Base-by-base conservation (phyloP, 73 alveolate species). In the Paramecium bursaria region DNA sequence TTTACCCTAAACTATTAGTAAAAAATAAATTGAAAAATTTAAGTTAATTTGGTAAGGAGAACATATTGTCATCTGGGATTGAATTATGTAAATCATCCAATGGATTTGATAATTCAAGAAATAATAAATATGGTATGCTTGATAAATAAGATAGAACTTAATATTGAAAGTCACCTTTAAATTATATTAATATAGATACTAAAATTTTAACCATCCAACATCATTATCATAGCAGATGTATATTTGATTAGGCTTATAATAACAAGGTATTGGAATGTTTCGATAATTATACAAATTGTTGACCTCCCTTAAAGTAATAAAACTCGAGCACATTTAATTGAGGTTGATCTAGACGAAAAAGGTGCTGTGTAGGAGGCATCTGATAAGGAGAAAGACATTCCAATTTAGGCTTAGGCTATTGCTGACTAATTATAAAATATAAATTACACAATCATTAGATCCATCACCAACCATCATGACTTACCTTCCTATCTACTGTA, bases 401-500 rank as follows among this genome's bases (percentile, higher is more conserved):
- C 88, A 29, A 75, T 55, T 50, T 49, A 26, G 7, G 77, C 88
- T 75, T 75, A 33, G 22, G 50, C 74, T 30, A 75, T 51, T n/a
- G 88, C 74, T 29, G 76, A 57, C 76, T 57, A 57, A 2, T n/a
- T 3, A 26, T 10, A 27, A 27, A 10, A 55, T 27, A 14, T 22
- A 39, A 22, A 22, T 25, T 55, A 55, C 87, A 75, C 87, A 75
- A 50, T 75, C 87, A 30, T 75, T 75, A 0, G 88, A 50, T 3
- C 88, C 88, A 50, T 75, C 88, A 1, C 88, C 88, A 1, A 75
- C 88, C 88, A 75, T 75, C 42, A 61, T 61, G 0, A 75, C 88
- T 26, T 50, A 48, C 11, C 3, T 47, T 75, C 27, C 19, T 75
- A 48, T 14, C 6, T 75, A 50, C n/a, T 75, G 50, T 26, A 75